Conservation (phyloP, 192 early-diverging fungal species). For the Dimargaris cristalligena region DNA sequence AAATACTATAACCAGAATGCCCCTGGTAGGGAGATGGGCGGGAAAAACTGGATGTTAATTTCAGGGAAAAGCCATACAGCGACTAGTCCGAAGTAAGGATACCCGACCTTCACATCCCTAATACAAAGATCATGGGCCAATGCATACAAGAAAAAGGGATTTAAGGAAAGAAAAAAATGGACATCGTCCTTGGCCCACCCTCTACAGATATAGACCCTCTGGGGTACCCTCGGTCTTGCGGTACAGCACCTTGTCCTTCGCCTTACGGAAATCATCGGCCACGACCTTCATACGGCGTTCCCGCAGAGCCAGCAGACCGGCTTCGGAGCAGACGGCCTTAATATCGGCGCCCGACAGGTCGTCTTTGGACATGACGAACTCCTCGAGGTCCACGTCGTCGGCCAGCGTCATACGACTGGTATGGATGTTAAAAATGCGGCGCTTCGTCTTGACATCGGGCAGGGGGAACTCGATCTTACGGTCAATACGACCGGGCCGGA, state of each 20-base stretch:
- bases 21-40: too few relatives aligned
- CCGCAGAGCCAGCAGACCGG: constrained; percentile 90
- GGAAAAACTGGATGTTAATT: too few relatives aligned
- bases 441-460: constrained; percentile 93
- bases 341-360: constrained; percentile 97
- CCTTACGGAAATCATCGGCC: constrained; percentile 93
- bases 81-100: too few relatives aligned
- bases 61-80: too few relatives aligned
- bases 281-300: constrained; percentile 98
- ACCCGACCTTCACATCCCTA: too few relatives aligned
- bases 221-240: constrained; percentile 97
- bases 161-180: too few relatives aligned
- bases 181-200: too few relatives aligned
- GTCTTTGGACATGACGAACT: constrained; percentile 99
- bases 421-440: constrained; percentile 92
- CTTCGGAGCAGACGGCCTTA: constrained; percentile 98
- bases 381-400: constrained; percentile 93
- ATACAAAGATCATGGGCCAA: too few relatives aligned
- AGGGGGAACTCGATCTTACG: constrained; percentile 98
- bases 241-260: constrained; percentile 97
- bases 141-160: too few relatives aligned
- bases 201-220: constrained; percentile 80
- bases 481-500: constrained; percentile 94
- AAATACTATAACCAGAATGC: too few relatives aligned
- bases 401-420: constrained; percentile 88